These are phyloP conservation scores for Sextonia rubra DNA, from an alignment of 164 flowering plant species.

Conservation along the genomic window DNA sequence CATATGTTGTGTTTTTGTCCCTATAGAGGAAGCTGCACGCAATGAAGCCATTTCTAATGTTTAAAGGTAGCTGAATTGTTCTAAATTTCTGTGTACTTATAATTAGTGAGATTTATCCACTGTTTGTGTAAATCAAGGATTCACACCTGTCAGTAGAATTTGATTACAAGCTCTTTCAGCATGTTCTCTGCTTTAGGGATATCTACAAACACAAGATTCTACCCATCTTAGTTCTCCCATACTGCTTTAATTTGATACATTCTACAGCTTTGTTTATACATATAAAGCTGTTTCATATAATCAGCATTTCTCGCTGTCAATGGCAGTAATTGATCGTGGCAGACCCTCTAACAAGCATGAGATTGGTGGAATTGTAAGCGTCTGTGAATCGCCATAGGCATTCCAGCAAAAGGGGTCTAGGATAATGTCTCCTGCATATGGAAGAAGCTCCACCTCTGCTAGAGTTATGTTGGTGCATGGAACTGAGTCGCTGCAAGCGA, in stretches of 20 bases:
- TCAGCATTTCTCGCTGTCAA: conserved; percentile 31
- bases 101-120: too few species aligned
- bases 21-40: not conserved
- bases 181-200: not conserved
- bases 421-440: conserved; percentile 41
- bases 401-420: conserved; percentile 74
- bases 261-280: conserved; percentile 7
- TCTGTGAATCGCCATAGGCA: conserved; percentile 57
- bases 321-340: conserved; percentile 22
- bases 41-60: not conserved
- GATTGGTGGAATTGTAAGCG: conserved; percentile 65
- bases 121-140: too few species aligned
- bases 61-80: too few species aligned
- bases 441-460: conserved; percentile 57
- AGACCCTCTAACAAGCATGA: conserved; percentile 57
- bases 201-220: not conserved
- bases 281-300: conserved; percentile 1
- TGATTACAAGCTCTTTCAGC: not conserved
- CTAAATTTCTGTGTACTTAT: too few species aligned
- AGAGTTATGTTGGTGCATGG: conserved; percentile 74
- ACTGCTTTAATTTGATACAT: conserved; percentile 3
- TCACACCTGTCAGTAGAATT: not conserved
- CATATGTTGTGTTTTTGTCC: too few species aligned
- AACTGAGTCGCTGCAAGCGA: conserved; percentile 71
- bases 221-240: not conserved